Evolutionary conservation across 2,329 filamentous ascomycete genomes (phyloP).

Genomic region (Pseudogymnoascus sp.): DNA sequence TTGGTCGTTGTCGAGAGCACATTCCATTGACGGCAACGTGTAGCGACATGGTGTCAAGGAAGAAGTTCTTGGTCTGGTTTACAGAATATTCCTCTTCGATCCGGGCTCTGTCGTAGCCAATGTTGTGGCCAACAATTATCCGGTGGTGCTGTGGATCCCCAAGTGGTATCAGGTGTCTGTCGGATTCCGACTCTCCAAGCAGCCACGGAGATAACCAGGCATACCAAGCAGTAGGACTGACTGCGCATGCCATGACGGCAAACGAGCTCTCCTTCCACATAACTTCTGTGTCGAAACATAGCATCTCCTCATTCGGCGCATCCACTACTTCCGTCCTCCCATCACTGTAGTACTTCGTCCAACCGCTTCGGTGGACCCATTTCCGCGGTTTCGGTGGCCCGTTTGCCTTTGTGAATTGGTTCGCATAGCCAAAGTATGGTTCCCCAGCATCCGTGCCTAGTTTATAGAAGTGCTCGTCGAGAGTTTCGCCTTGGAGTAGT

Average conservation of each 20-base stretch:
- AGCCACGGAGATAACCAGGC: slow-evolving; percentile 96
- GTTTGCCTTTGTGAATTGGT: slow-evolving; percentile 60
- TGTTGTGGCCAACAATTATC: slow-evolving; percentile 87
- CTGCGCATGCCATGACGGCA: slow-evolving; percentile 94
- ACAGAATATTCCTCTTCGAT: slow-evolving; percentile 85
- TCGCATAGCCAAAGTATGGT: slow-evolving; percentile 70
- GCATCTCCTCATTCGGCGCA: slow-evolving; percentile 69
- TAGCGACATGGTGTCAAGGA: slow-evolving; percentile 95
- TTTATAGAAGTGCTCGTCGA: slow-evolving; percentile 92
- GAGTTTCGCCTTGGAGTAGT: slow-evolving; percentile 64
- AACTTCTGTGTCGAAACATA: slow-evolving; percentile 94
- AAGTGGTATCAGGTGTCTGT: slow-evolving; percentile 77
- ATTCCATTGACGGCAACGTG: slow-evolving; percentile 98
- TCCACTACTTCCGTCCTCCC: slow-evolving; percentile 66
- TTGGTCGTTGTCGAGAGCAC: slow-evolving; percentile 93
- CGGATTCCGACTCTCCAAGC: slow-evolving; percentile 68
- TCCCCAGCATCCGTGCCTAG: slow-evolving; percentile 82
- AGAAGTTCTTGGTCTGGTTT: slow-evolving; percentile 74
- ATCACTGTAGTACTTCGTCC: slow-evolving; percentile 84
- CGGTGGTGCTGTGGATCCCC: slow-evolving; percentile 68
- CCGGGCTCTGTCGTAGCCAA: slow-evolving; percentile 88
- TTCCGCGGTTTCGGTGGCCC: slow-evolving; percentile 54
- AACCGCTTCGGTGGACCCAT: slow-evolving; percentile 77
- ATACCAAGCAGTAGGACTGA: slow-evolving; percentile 87
- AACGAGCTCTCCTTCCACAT: slow-evolving; percentile 91